phyloP scores from a whole-genome alignment of 345 rosid species.

The Diplotaxis tenuifolia region DNA sequence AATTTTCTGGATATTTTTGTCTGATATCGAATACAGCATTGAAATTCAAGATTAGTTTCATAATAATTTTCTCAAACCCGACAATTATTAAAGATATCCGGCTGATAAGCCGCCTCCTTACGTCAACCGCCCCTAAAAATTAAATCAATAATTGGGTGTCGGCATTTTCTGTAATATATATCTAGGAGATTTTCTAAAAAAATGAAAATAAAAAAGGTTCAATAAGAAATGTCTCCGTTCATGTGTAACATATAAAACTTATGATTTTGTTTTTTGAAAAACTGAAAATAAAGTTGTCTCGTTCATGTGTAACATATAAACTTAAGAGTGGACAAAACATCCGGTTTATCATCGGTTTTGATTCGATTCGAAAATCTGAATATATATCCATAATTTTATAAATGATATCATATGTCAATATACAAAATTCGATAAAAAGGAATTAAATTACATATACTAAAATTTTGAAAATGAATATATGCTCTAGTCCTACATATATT shows the following conservation, averaged over 20 bases:
- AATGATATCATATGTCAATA: too few relatives aligned
- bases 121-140: background rate
- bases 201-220: background rate
- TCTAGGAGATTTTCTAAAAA: background rate
- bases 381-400: too few relatives aligned
- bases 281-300: too few relatives aligned
- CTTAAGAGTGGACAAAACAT: background rate
- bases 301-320: background rate
- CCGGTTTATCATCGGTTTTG: too few relatives aligned
- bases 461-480: too few relatives aligned
- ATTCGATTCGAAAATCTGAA: too few relatives aligned
- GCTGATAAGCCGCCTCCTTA: slow-evolving; percentile 3
- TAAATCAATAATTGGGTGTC: background rate
- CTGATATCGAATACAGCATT: slow-evolving; percentile 80
- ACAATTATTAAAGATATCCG: background rate
- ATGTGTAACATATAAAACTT: background rate
- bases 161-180: background rate
- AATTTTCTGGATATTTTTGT: slow-evolving; percentile 77
- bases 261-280: background rate
- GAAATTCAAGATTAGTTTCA: background rate
- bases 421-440: too few relatives aligned
- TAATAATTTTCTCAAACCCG: slow-evolving; percentile 7
- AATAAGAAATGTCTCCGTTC: background rate
- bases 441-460: too few relatives aligned
- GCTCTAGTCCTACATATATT: too few relatives aligned